These are phyloP conservation scores for Hypsizygus marmoreus DNA, from an alignment of 768 basidiomycete species.

Conservation along the genomic window DNA sequence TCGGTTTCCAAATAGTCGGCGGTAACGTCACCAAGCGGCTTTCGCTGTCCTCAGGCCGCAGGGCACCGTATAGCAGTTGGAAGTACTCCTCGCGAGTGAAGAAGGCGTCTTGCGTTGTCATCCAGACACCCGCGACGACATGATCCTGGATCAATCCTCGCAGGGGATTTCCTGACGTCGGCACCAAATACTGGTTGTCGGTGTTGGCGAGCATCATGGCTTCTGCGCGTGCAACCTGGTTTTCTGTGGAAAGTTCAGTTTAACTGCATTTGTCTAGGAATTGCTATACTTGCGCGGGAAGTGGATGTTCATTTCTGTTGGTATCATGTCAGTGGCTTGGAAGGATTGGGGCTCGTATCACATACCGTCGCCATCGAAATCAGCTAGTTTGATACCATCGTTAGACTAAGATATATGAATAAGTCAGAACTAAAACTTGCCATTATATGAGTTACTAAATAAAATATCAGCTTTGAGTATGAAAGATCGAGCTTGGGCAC, in stretches of 20 bases:
- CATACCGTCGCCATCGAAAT: slow-evolving; percentile 91
- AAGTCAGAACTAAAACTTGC: slow-evolving; percentile 40
- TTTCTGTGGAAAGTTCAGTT: slow-evolving; percentile 55
- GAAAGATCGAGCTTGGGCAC: slow-evolving; percentile 3
- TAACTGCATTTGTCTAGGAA: not conserved
- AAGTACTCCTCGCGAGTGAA: slow-evolving; percentile 95
- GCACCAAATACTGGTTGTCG: slow-evolving; percentile 98
- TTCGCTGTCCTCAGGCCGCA: slow-evolving; percentile 83
- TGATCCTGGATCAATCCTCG: slow-evolving; percentile 99
- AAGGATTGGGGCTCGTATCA: slow-evolving; percentile 6
- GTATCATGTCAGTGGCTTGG: slow-evolving; percentile 17
- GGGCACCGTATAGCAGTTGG: slow-evolving; percentile 92
- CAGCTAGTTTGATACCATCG: slow-evolving; percentile 46
- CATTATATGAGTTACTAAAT: slow-evolving; percentile 93
- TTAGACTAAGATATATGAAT: slow-evolving; percentile 1
- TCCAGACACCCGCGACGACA: slow-evolving; percentile 98
- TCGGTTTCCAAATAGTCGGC: slow-evolving; percentile 91
- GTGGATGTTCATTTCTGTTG: slow-evolving; percentile 97
- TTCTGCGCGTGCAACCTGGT: slow-evolving; percentile 92
- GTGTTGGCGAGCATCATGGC: slow-evolving; percentile 95
- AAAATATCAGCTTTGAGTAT: slow-evolving; percentile 17
- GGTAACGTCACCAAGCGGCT: slow-evolving; percentile 80
- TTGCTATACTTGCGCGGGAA: slow-evolving; percentile 78
- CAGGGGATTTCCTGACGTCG: slow-evolving; percentile 96
- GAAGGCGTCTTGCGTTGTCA: slow-evolving; percentile 95